These are phyloP conservation scores for Davidsoniella neocaledoniae DNA, from an alignment of 2,329 filamentous ascomycete species.

Conservation along the genomic window DNA sequence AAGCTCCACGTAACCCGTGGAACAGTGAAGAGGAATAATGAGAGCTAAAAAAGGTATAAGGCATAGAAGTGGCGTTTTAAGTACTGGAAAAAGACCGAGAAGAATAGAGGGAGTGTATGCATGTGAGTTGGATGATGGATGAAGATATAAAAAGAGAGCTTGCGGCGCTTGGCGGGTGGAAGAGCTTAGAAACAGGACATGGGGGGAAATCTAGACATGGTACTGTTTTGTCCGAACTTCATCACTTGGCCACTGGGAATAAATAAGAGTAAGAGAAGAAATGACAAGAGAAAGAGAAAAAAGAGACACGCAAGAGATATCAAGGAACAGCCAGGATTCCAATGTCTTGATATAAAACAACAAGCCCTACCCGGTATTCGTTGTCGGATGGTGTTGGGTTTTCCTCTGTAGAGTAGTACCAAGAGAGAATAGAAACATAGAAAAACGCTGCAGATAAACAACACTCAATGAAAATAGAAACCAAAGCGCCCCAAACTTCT, in stretches of 20 bases:
- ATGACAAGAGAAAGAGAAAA: constrained; percentile 21
- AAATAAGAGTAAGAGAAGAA: background rate
- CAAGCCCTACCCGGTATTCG: too few relatives aligned
- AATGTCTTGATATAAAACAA: background rate
- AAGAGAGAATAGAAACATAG: constrained; percentile 8
- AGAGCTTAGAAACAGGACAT: background rate
- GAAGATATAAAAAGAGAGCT: too few relatives aligned
- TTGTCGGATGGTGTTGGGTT: background rate
- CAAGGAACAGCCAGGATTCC: background rate
- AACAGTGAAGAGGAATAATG: too few relatives aligned
- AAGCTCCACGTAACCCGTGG: too few relatives aligned
- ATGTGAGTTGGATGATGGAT: too few relatives aligned
- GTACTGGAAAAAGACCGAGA: constrained; percentile 14
- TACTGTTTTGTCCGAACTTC: too few relatives aligned
- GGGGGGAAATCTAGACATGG: too few relatives aligned
- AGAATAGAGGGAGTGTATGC: background rate
- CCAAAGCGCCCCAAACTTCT: constrained; percentile 4
- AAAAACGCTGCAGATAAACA: constrained; percentile 12
- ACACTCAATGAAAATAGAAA: constrained; percentile 11
- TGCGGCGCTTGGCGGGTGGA: too few relatives aligned
- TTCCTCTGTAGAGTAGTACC: constrained; percentile 4
- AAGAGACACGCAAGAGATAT: constrained; percentile 13
- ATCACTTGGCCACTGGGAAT: too few relatives aligned
- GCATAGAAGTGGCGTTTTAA: too few relatives aligned
- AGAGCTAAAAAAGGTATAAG: too few relatives aligned